phyloP scores from a whole-genome alignment of 2,329 filamentous ascomycete species.

The Iodosphaeria phyllophila region DNA sequence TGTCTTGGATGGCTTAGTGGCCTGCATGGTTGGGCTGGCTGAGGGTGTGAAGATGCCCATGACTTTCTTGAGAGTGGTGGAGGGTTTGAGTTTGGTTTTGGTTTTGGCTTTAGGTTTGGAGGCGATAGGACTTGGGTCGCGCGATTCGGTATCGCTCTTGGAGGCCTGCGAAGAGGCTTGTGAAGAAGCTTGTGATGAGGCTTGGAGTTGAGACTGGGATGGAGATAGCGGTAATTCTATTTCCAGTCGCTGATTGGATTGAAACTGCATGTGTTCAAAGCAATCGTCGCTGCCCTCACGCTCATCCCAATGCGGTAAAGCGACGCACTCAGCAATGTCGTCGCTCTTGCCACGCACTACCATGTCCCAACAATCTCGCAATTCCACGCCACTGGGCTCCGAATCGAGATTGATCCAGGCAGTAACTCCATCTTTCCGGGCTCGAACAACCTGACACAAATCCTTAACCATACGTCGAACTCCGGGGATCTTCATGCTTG shows the following conservation, averaged over 20 bases:
- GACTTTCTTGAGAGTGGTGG: constrained; percentile 21
- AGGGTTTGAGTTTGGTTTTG: no score
- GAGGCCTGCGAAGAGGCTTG: constrained; percentile 8
- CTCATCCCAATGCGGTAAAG: constrained; percentile 39
- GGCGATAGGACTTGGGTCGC: constrained; percentile 9
- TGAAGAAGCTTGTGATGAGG: constrained; percentile 19
- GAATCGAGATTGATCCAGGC: constrained; percentile 90
- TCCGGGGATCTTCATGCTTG: constrained; percentile 86
- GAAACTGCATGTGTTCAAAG: constrained; percentile 26
- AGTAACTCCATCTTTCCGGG: constrained; percentile 65
- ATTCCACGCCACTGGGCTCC: constrained; percentile 63
- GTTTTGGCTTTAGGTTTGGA: constrained; percentile 19
- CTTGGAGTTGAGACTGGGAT: constrained; percentile 20
- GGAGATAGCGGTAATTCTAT: constrained; percentile 10
- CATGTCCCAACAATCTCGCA: constrained; percentile 87
- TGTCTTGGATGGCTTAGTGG: constrained; percentile 20
- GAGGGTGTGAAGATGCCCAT: constrained; percentile 37
- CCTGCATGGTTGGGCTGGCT: constrained; percentile 31
- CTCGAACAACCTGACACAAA: constrained; percentile 72
- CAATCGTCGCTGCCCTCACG: constrained; percentile 26
- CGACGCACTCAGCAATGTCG: constrained; percentile 59
- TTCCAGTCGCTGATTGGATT: constrained; percentile 18
- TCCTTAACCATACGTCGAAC: constrained; percentile 79
- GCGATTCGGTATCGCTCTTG: constrained; percentile 9
- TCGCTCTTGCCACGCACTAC: constrained; percentile 79